Evolutionary conservation across 139 green algal species (phyloP).

Genomic region (Tetratostichococcus sp.): DNA sequence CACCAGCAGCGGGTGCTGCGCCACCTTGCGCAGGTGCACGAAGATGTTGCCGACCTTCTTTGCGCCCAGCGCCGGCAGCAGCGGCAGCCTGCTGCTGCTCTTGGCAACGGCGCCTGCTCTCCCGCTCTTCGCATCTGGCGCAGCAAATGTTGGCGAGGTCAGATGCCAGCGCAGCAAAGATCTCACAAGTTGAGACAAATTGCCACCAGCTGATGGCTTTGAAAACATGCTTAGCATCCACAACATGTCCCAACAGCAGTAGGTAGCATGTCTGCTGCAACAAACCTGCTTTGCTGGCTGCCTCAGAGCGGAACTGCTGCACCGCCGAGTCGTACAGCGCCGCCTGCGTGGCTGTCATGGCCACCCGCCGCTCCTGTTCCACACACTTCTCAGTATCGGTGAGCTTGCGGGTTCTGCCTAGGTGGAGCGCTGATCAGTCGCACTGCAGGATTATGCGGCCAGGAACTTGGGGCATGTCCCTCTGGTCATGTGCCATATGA

Average conservation of each 20-base stretch:
- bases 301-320: slow-evolving; percentile 33
- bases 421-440: too few species aligned
- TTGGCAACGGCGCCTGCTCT: background rate
- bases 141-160: too few species aligned
- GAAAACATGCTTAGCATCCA: background rate
- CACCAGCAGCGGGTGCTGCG: slow-evolving; percentile 91
- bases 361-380: slow-evolving; percentile 50
- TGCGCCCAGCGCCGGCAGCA: slow-evolving; percentile 39
- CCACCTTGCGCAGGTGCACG: slow-evolving; percentile 88
- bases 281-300: background rate
- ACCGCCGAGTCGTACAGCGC: slow-evolving; percentile 53
- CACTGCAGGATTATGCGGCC: too few species aligned
- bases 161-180: too few species aligned
- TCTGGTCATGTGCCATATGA: too few species aligned
- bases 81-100: slow-evolving; percentile 11
- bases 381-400: too few species aligned
- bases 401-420: too few species aligned
- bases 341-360: slow-evolving; percentile 55
- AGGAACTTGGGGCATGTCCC: too few species aligned
- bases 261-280: background rate
- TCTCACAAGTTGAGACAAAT: too few species aligned
- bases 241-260: background rate
- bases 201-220: too few species aligned
- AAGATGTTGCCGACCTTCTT: slow-evolving; percentile 85
- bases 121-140: background rate